Base-by-base conservation (phyloP, 371 early-diverging fungal species). In the Apophysomyces sp. region DNA sequence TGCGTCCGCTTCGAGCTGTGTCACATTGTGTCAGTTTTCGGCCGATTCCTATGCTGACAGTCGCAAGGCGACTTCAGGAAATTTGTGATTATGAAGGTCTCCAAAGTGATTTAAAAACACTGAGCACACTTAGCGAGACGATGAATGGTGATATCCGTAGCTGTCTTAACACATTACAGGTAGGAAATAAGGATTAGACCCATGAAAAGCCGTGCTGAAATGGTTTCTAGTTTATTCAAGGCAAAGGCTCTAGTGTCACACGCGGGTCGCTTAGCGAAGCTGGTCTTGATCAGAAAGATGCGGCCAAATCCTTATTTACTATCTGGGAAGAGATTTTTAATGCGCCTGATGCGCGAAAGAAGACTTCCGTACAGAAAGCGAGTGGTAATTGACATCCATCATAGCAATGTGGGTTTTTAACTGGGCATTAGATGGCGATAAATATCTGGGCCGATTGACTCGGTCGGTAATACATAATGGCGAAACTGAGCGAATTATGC, bases 141-240 rank as follows among this genome's bases (percentile, higher is more conserved):
- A 84, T 91, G 1, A 90, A 92, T 39, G 91, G 97, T 27, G 98
- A 98, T 74, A 76, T 98, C 54, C 81, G 97, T 55, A 81, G 87
- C 21, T 92, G 93, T 59, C 67, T 98, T 24, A 94, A 96, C 60
- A 89, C 94, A 18, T 76, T 96, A 49, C 99, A 98, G 80, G 92
- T 94, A 61, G 63, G 61, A 30, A 21, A 27, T 15, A 9, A 3
- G 13, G n/a, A 30, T 29, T 16, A n/a, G 34, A 5, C 34, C 3
- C 9, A 15, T n/a, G 16, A 24, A 51, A 6, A 21, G 2, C 5
- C 11, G 0, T 16, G 0, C 18, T 30, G 13, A 39, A 15, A 39
- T 24, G 6, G 2, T 1, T 31, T 34, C 1, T 63, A 81, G 79
- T 78, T 78, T 69, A 68, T 82, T 52, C 69, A 74, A 36, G 62